phyloP scores from a whole-genome alignment of 2,329 filamentous ascomycete species.

The Cytospora leucostoma region DNA sequence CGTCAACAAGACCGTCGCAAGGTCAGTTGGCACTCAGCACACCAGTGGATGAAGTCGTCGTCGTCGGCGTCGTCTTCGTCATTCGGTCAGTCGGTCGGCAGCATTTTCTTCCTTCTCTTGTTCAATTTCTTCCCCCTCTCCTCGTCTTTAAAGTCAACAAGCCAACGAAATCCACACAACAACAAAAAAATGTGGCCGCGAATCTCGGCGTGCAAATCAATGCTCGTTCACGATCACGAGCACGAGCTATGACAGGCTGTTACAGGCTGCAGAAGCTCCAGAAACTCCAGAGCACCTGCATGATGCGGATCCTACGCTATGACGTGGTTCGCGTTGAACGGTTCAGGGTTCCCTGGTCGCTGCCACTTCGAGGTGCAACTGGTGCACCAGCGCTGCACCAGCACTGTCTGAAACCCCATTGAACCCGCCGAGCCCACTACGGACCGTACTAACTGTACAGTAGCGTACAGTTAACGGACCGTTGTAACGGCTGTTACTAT shows the following conservation, averaged over 20 bases:
- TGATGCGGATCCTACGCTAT: conserved; percentile 21
- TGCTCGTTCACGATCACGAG: background rate
- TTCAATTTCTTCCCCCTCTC: background rate
- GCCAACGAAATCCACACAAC: conserved; percentile 6
- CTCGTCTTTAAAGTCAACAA: background rate
- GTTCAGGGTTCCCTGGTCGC: conserved; percentile 9
- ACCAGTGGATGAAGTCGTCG: conserved; percentile 4
- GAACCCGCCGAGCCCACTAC: too few relatives aligned
- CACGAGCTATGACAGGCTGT: background rate
- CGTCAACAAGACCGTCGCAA: background rate
- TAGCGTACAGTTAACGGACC: too few relatives aligned
- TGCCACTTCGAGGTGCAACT: background rate
- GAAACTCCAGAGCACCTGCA: conserved; percentile 17
- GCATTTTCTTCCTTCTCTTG: background rate
- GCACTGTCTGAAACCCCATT: too few relatives aligned
- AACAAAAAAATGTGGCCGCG: background rate
- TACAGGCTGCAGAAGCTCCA: background rate
- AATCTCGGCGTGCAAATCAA: conserved; percentile 4
- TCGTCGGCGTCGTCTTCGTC: conserved; percentile 5
- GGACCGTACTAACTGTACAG: too few relatives aligned
- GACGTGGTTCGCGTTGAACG: conserved; percentile 21
- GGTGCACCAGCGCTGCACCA: too few relatives aligned
- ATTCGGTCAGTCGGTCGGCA: background rate
- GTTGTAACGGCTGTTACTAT: background rate
- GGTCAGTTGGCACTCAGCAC: background rate